phyloP scores from a whole-genome alignment of 768 basidiomycete species.

The Steccherinum ochraceum region DNA sequence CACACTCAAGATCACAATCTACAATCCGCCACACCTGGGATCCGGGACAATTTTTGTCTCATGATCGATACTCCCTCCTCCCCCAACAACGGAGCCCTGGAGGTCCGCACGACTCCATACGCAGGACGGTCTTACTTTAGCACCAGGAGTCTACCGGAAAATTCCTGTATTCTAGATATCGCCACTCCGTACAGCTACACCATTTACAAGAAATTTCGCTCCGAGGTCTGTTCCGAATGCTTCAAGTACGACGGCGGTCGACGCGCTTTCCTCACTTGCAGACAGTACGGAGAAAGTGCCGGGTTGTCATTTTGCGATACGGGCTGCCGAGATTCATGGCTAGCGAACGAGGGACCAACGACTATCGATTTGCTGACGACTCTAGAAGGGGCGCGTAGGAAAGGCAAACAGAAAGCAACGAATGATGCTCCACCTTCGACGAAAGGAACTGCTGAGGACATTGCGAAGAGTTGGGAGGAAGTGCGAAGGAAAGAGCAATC shows the following conservation, averaged over 20 bases:
- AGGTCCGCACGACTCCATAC: slow-evolving; percentile 6
- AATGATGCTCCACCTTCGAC: slow-evolving; percentile 10
- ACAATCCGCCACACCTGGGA: no score
- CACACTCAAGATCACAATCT: no score
- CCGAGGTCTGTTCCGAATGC: slow-evolving; percentile 62
- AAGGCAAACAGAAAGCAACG: slow-evolving; percentile 16
- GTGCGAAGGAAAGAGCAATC: slow-evolving; percentile 27
- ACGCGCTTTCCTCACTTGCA: slow-evolving; percentile 16
- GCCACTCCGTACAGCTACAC: slow-evolving; percentile 49
- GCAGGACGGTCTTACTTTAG: slow-evolving; percentile 20
- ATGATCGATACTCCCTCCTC: no score
- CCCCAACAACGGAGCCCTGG: no score
- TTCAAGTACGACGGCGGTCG: slow-evolving; percentile 50
- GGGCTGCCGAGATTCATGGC: slow-evolving; percentile 40
- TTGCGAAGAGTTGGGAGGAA: slow-evolving; percentile 42
- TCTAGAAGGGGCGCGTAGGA: slow-evolving; percentile 16
- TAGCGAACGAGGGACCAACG: slow-evolving; percentile 18
- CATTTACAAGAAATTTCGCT: slow-evolving; percentile 56
- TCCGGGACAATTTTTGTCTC: no score
- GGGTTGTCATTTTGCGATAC: slow-evolving; percentile 56
- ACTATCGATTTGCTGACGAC: slow-evolving; percentile 13
- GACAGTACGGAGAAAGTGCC: slow-evolving; percentile 21
- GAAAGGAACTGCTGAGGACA: slow-evolving; percentile 29
- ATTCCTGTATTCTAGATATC: slow-evolving; percentile 14
- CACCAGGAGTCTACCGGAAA: slow-evolving; percentile 9